phyloP scores from a whole-genome alignment of 371 early-diverging fungal genomes.

The Mortierella sp. region DNA sequence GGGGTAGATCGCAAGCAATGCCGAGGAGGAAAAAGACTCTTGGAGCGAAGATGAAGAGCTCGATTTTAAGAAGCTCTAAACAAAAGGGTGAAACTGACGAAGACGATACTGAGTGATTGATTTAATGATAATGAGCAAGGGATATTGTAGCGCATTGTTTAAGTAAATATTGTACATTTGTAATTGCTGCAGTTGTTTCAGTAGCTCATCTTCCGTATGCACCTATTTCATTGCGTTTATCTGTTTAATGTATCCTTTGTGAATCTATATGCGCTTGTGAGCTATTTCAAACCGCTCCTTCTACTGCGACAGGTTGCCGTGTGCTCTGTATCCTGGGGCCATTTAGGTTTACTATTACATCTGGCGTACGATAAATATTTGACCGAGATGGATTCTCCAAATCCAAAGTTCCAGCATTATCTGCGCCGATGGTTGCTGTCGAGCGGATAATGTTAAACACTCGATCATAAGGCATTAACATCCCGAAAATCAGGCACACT shows the following conservation, averaged over 20 bases:
- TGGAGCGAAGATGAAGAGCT: slow-evolving; percentile 19
- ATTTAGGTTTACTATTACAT: neutral
- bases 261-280: neutral
- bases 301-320: neutral
- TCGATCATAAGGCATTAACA: slow-evolving; percentile 22
- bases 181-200: too few species aligned
- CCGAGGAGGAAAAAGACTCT: slow-evolving; percentile 25
- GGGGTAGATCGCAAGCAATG: slow-evolving; percentile 4
- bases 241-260: too few species aligned
- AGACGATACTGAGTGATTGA: slow-evolving; percentile 21
- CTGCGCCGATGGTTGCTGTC: neutral
- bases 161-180: too few species aligned
- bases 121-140: neutral
- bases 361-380: neutral
- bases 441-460: neutral
- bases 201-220: too few species aligned
- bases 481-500: slow-evolving; percentile 27
- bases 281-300: neutral
- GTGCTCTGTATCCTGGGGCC: neutral
- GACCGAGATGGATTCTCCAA: neutral
- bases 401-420: neutral
- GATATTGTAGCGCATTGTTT: too few species aligned
- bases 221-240: too few species aligned
- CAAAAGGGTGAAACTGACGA: slow-evolving; percentile 27
- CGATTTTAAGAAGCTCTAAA: slow-evolving; percentile 20